Evolutionary conservation across 192 early-diverging fungal genomes (phyloP).

Genomic region (Coemansia asiatica): DNA sequence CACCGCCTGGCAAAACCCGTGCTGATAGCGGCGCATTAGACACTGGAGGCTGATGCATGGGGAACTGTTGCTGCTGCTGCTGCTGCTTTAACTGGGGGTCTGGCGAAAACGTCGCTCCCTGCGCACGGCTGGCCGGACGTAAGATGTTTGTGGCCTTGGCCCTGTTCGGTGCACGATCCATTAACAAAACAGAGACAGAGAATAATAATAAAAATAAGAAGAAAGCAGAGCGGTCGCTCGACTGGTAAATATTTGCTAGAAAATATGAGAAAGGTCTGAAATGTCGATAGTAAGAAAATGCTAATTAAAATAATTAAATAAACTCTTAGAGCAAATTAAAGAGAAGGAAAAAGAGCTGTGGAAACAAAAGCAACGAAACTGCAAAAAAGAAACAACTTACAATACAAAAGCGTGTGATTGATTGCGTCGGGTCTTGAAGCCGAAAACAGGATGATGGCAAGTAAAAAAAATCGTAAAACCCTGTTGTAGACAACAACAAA

Average conservation of each 20-base stretch:
- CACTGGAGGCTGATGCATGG: conserved; percentile 4
- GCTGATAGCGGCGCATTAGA: conserved; percentile 7
- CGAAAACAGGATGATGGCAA: not conserved
- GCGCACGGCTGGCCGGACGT: conserved; percentile 49
- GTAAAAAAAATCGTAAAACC: not conserved
- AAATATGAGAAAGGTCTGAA: no score
- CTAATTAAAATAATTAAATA: no score
- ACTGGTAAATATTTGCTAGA: not conserved
- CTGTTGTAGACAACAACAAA: not conserved
- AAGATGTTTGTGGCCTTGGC: conserved; percentile 54
- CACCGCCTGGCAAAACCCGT: conserved; percentile 24
- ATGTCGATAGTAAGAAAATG: no score
- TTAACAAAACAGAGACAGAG: conserved; percentile 5
- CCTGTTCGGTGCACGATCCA: conserved; percentile 52
- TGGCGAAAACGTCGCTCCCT: conserved; percentile 15
- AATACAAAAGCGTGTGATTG: no score
- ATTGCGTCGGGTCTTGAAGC: not conserved
- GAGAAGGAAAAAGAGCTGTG: no score
- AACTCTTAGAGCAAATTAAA: no score
- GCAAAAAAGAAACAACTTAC: no score
- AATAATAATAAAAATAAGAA: not conserved
- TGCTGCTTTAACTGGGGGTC: conserved; percentile 10
- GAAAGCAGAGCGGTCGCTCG: not conserved
- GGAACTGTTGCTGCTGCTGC: conserved; percentile 13
- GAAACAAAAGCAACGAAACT: no score